A percentile compares a stretch with the other conserved stretches of the same genome.
phyloP scores from a whole-genome alignment of 352 stramenopile genomes.

The Phytophthora citrophthora region DNA sequence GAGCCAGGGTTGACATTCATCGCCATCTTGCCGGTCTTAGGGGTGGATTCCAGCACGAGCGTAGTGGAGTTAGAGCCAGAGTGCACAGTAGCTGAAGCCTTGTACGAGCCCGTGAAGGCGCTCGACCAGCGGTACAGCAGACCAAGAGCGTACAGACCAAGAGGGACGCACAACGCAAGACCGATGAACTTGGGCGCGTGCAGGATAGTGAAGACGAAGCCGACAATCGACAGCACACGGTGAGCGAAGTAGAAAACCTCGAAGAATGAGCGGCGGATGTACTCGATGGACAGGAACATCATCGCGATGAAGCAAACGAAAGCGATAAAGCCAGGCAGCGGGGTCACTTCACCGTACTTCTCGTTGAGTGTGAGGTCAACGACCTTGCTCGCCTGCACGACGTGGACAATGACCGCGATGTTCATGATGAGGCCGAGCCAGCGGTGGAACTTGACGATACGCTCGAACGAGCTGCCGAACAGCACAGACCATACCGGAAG shows the following conservation, averaged over 20 bases:
- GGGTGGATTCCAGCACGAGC: constrained; percentile 56
- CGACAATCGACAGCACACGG: constrained; percentile 72
- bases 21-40: constrained; percentile 68
- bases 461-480: constrained; percentile 82
- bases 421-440: constrained; percentile 75
- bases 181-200: constrained; percentile 66
- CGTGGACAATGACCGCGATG: constrained; percentile 63
- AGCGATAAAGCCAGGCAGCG: constrained; percentile 67
- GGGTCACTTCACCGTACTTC: constrained; percentile 61
- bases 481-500: constrained; percentile 70
- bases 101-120: constrained; percentile 54
- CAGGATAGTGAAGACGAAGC: constrained; percentile 80
- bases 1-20: constrained; percentile 61
- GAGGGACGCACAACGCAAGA: constrained; percentile 61
- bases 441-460: constrained; percentile 87
- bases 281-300: constrained; percentile 59
- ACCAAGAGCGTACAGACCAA: constrained; percentile 67
- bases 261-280: constrained; percentile 71
- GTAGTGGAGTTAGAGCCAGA: constrained; percentile 48
- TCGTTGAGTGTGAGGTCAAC: constrained; percentile 47
- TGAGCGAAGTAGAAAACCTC: constrained; percentile 84
- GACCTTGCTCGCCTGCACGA: constrained; percentile 55
- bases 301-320: constrained; percentile 69
- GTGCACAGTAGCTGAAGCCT: constrained; percentile 51
- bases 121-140: constrained; percentile 60